Evolutionary conservation across 257 asterid genomes (phyloP).

Genomic region (Ballota nigra): DNA sequence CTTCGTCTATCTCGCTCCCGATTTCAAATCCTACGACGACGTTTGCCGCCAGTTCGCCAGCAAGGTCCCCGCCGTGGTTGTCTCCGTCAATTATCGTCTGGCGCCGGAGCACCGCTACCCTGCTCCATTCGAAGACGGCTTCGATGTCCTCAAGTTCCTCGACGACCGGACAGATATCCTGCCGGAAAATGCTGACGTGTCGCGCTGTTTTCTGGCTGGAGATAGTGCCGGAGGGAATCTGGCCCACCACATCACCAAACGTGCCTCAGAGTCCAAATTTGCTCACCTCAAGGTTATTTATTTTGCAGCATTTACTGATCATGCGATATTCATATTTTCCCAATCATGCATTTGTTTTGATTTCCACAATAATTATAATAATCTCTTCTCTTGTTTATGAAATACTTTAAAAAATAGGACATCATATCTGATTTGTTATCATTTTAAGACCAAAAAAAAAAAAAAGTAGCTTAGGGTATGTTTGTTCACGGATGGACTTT

Average conservation of each 20-base stretch:
- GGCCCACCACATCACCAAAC: constrained; percentile 65
- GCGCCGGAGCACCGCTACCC: constrained; percentile 76
- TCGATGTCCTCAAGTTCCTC: constrained; percentile 52
- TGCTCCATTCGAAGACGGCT: constrained; percentile 71
- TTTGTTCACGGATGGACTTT: no score
- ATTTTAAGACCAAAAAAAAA: no score
- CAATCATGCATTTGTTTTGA: no score
- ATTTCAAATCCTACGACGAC: constrained; percentile 48
- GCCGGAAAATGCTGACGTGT: constrained; percentile 60
- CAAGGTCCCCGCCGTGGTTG: constrained; percentile 45
- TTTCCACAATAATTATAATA: no score
- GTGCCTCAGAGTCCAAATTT: constrained; percentile 44
- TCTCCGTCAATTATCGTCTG: constrained; percentile 69
- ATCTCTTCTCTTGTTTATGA: no score
- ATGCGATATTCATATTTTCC: no score
- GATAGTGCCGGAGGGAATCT: constrained; percentile 83
- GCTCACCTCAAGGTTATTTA: constrained; percentile 32
- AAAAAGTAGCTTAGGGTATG: no score
- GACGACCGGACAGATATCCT: constrained; percentile 35
- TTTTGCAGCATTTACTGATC: no score
- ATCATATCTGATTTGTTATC: no score
- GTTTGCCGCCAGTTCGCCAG: constrained; percentile 75
- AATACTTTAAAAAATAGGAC: no score
- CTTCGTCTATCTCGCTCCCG: constrained; percentile 53
- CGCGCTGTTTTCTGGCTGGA: constrained; percentile 69